phyloP scores from a whole-genome alignment of 1,139 yeast genomes.

The Wickerhamomyces sp. region DNA sequence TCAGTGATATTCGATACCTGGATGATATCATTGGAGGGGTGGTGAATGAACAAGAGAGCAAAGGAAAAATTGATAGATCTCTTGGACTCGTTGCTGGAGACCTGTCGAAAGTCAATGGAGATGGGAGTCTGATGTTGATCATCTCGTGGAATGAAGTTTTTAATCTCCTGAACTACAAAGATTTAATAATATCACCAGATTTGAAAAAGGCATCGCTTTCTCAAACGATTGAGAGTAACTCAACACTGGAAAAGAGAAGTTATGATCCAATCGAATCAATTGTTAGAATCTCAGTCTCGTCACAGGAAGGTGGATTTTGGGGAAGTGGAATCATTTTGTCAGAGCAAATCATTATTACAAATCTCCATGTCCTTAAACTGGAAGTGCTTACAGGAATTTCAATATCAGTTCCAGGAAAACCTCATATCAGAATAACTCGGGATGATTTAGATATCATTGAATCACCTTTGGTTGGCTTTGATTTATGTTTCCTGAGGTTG shows the following conservation, averaged over 20 bases:
- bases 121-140: slow-evolving; percentile 52
- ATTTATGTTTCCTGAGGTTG: slow-evolving; percentile 34
- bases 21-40: slow-evolving; percentile 67
- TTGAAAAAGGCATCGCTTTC: too few relatives aligned
- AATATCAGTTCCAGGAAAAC: slow-evolving; percentile 8
- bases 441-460: slow-evolving; percentile 21
- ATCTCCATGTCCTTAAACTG: slow-evolving; percentile 36
- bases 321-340: slow-evolving; percentile 42
- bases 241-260: background rate
- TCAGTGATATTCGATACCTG: slow-evolving; percentile 51
- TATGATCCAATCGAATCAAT: slow-evolving; percentile 16
- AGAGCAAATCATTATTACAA: slow-evolving; percentile 34
- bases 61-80: slow-evolving; percentile 11
- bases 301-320: slow-evolving; percentile 30
- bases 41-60: slow-evolving; percentile 25
- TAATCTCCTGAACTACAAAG: slow-evolving; percentile 7
- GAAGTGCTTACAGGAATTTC: slow-evolving; percentile 6
- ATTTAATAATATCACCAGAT: background rate
- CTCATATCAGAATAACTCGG: slow-evolving; percentile 2
- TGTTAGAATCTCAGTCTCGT: slow-evolving; percentile 22
- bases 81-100: slow-evolving; percentile 54
- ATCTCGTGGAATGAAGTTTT: slow-evolving; percentile 42
- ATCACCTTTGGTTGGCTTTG: slow-evolving; percentile 32
- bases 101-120: slow-evolving; percentile 48
- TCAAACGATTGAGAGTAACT: background rate